Conservation (phyloP, 352 stramenopile species). For the Phytophthora pini region DNA sequence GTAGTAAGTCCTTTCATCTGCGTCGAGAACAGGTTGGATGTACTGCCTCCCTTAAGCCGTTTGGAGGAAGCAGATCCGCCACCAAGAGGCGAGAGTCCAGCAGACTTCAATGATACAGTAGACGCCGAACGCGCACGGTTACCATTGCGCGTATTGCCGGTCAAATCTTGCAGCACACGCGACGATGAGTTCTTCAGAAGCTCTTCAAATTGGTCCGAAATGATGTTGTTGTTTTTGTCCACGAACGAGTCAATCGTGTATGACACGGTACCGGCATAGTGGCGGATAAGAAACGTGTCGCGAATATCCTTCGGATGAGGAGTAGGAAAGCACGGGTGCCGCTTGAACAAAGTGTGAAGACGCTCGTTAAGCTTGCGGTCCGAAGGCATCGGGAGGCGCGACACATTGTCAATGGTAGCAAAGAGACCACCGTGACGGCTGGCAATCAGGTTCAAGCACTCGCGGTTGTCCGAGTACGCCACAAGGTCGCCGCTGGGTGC, state of each 20-base stretch:
- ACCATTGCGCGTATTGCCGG: constrained; percentile 46
- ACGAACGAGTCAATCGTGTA: constrained; percentile 90
- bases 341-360: constrained; percentile 84
- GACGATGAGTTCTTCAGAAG: constrained; percentile 82
- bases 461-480: constrained; percentile 85
- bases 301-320: constrained; percentile 87
- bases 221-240: constrained; percentile 93
- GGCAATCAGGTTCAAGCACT: constrained; percentile 86
- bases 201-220: constrained; percentile 90
- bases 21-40: constrained; percentile 77
- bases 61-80: constrained; percentile 60
- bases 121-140: constrained; percentile 53
- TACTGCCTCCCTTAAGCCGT: constrained; percentile 69
- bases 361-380: constrained; percentile 90
- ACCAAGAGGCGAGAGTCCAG: constrained; percentile 33
- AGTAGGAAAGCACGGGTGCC: constrained; percentile 82
- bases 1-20: constrained; percentile 89
- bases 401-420: constrained; percentile 86
- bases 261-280: constrained; percentile 85
- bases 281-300: constrained; percentile 86
- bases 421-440: constrained; percentile 86
- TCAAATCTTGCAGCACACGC: constrained; percentile 76
- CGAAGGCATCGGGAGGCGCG: constrained; percentile 83
- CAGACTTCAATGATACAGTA: constrained; percentile 54
- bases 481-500: constrained; percentile 57